Evolutionary conservation across 129 eudicot species (phyloP), one percentile per base, ranked within the genome.

Genomic region (Tagetes erecta): DNA sequence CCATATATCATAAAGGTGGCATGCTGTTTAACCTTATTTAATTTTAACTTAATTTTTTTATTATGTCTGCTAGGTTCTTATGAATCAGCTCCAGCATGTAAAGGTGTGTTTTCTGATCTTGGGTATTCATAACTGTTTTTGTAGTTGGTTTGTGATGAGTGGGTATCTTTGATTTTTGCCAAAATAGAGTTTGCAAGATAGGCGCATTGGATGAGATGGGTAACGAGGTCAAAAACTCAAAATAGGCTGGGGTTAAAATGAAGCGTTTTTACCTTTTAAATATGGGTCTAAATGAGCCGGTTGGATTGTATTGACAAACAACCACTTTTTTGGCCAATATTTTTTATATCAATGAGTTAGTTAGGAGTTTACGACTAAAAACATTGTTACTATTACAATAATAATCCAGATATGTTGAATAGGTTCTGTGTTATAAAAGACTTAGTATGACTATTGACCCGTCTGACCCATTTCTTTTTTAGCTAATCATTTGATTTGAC

Each of bases 31-130:
- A 50, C 36, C n/a, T 59, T 56, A 1, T 36, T 74, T 50, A 58
- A 1, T 57, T 57, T 68, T 77, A n/a, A 52, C 30, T 51, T 5
- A 2, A 12, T 8, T 39, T 41, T 36, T 45, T 14, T 5, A 13
- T 62, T 70, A 52, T 66, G 27, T 63, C 51, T 78, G 81, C 64
- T 79, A 92, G 97, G 80, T 86, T 71, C 78, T 86, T 49, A 73
- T 75, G 84, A 87, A 81, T 45, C 90, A 87, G 83, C 96, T 92
- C 80, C 92, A 81, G 72, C 88, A 73, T 80, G 77, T 88, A 59
- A 89, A 92, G 97, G 96, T 92, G 68, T 57, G 36, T 71, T 57
- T 68, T 80, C 52, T 76, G 50, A 41, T 69, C 52, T 44, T 64
- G 41, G 59, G 49, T 57, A 31, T 5, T 57, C 40, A 0, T 52